Base-by-base conservation (phyloP, 75 land plant genomes). In the Pinus taeda region DNA sequence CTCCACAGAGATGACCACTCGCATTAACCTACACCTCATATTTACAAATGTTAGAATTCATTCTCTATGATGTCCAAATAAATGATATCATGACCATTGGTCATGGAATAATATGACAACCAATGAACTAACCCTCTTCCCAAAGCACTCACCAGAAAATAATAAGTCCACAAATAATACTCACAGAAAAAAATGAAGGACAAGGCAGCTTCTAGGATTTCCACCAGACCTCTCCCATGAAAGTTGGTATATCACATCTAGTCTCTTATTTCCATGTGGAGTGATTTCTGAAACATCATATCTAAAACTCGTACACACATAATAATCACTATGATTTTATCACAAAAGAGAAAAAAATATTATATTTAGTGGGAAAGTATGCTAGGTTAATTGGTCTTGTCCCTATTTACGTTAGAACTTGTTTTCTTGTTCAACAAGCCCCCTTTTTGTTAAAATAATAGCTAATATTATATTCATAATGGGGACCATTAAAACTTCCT, bases 301-400 rank as follows among this genome's bases (percentile, higher is more conserved):
- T 74, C 88, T 85, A n/a, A 90, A 88, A 69, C 92, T 88, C 75
- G 88, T 90, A 80, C 83, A 86, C 61, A 90, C 78, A 80, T 90
- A 87, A 79, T 90, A 90, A 26, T 90, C 92, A 59, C 92, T 90
- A 75, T 90, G 92, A 90, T 75, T 90, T 88, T 24, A 90, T 90
- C 3, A 90, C 81, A 75, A 83, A 90, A 64, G 85, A 88, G 53
- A 70, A 69, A 11, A 90, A 90, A 71, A 85, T 81, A 0, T 85
- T 83, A 76, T 90, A 85, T 36, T 81, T 82, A 17, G 83, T 83
- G 2, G 73, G 80, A 30, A 90, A 90, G 69, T 90, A 88, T 53
- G 83, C 57, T 42, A 72, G 74, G 73, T 90, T 90, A 55, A 81
- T 87, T 36, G 87, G 77, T n/a, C n/a, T n/a, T n/a, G 53, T 85